phyloP scores from a whole-genome alignment of 306 rosid species.

The Glycine tomentella region DNA sequence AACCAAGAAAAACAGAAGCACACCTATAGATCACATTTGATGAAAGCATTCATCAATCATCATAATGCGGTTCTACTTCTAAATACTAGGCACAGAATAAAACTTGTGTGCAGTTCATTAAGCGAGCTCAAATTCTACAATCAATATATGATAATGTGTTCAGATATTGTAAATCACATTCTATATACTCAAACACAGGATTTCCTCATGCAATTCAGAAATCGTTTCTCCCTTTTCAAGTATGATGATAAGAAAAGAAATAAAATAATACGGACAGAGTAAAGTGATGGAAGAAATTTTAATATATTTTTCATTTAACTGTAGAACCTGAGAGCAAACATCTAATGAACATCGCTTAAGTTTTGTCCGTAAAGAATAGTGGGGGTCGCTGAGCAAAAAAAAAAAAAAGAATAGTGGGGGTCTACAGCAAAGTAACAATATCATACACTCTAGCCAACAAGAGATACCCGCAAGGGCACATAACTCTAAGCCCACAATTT shows the following conservation, averaged over 20 bases:
- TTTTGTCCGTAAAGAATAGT: slow-evolving; percentile 20
- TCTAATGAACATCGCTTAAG: slow-evolving; percentile 7
- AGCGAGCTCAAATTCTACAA: slow-evolving; percentile 11
- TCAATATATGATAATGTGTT: background rate
- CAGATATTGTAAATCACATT: slow-evolving; percentile 6
- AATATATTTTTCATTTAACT: background rate
- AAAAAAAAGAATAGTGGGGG: no score
- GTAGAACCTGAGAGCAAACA: slow-evolving; percentile 2
- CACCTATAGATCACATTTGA: slow-evolving; percentile 35
- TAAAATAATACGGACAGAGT: background rate
- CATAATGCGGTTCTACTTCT: slow-evolving; percentile 21
- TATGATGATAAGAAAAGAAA: background rate
- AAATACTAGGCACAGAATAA: slow-evolving; percentile 31
- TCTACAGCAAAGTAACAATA: background rate
- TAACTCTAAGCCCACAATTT: slow-evolving; percentile 7
- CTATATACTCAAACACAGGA: background rate
- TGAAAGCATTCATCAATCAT: slow-evolving; percentile 27
- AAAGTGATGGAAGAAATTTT: background rate
- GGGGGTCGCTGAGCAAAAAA: no score
- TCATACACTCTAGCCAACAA: slow-evolving; percentile 22
- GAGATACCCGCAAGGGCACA: background rate
- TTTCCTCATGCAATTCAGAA: background rate
- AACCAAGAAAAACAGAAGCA: slow-evolving; percentile 29
- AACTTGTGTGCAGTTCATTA: background rate
- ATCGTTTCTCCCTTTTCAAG: background rate